Evolutionary conservation across 768 basidiomycete genomes (phyloP), one percentile per base, ranked within the genome.

Genomic region (Amanita muscaria): DNA sequence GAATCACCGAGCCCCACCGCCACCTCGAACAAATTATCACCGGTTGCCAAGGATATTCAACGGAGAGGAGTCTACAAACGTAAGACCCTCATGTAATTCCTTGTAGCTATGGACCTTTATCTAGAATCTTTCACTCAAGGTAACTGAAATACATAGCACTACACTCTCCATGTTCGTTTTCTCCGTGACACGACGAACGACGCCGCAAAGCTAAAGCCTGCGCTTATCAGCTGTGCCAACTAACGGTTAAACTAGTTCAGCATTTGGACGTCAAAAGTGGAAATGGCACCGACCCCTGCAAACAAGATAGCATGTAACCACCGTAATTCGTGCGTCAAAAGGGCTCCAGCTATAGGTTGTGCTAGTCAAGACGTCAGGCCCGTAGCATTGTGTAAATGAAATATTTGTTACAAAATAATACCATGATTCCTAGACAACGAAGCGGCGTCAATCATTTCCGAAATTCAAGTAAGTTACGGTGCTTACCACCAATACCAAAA

Each of bases 331-430:
- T 55, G 56, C 1, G 70, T 74, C 5, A 79, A 59, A 11, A 79
- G 55, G 10, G 72, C 73, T 5, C 77, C 76, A 16, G 67, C 63
- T 49, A 77, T 70, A 0, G 76, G 76, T 1, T 67, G 68, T 11
- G 64, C 69, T 70, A 41, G 4, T 22, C 9, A 14, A 23, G 16
- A 31, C 41, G 18, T 42, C 32, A 35, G 32, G n/a, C 19, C 18
- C 36, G n/a, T 6, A 38, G 29, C 9, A 14, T 1, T 2, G n/a
- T 15, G 34, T 30, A 32, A 23, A 7, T n/a, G 3, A 47, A 30
- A 10, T 38, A 12, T 1, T 18, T 12, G 56, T 42, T 51, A 67
- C 75, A 72, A 50, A 64, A 64, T 14, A 67, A 52, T 15, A 55
- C 63, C 15, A 58, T 53, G 19, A 62, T 45, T 8, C 56, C 55